A percentile compares a stretch with the other conserved stretches of the same genome.
Evolutionary conservation across 2,329 filamentous ascomycete genomes (phyloP).

Genomic region (Fusarium zealandicum): DNA sequence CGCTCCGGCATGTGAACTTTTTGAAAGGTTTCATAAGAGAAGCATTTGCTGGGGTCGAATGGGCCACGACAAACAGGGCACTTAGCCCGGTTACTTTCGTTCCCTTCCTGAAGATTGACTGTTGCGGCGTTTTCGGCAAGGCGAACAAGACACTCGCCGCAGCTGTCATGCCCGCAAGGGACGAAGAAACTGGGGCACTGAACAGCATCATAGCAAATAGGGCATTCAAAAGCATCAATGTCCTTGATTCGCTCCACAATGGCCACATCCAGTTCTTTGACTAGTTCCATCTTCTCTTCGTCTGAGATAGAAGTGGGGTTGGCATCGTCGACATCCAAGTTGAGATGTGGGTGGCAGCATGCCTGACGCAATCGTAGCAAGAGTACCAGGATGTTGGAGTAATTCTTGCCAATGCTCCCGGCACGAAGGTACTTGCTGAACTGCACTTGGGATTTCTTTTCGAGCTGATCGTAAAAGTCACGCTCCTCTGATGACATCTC

Average conservation of each 20-base stretch:
- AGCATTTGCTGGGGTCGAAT: constrained; percentile 73
- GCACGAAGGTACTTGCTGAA: constrained; percentile 80
- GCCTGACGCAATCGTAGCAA: constrained; percentile 84
- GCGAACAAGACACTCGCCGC: constrained; percentile 76
- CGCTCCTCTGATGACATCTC: constrained; percentile 76
- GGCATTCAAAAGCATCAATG: constrained; percentile 74
- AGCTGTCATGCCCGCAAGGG: constrained; percentile 84
- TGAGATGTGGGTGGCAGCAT: constrained; percentile 50
- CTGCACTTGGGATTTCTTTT: constrained; percentile 69
- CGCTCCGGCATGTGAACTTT: constrained; percentile 71
- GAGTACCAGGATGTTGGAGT: constrained; percentile 81
- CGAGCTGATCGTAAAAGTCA: constrained; percentile 79
- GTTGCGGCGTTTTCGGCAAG: constrained; percentile 68
- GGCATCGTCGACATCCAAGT: constrained; percentile 47
- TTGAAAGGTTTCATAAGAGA: constrained; percentile 77
- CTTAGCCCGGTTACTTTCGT: constrained; percentile 63
- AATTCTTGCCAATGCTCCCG: constrained; percentile 71
- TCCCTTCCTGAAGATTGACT: constrained; percentile 63
- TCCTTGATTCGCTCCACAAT: constrained; percentile 72
- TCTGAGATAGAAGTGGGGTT: constrained; percentile 48
- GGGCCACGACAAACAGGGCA: constrained; percentile 79
- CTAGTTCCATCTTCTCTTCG: constrained; percentile 65
- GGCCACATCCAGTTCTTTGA: constrained; percentile 63
- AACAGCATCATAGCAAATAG: constrained; percentile 80
- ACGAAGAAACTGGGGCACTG: constrained; percentile 79